Evolutionary conservation across 1,284 basidiomycete species (phyloP).

Genomic region (Ustilago hordei): DNA sequence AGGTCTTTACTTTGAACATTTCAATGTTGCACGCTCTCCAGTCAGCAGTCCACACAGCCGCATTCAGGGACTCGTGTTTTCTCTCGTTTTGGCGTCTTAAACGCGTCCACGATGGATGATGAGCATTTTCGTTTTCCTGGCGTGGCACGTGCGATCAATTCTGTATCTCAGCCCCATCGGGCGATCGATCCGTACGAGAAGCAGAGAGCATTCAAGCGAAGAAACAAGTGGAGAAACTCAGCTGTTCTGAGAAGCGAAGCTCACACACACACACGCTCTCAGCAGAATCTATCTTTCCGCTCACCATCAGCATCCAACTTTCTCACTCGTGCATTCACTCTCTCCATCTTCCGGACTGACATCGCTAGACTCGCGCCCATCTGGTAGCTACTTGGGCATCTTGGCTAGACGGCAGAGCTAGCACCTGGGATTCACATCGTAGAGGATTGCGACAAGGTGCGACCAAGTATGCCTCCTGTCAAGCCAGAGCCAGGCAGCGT

Average conservation of each 20-base stretch:
- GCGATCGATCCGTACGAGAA: slow-evolving; percentile 12
- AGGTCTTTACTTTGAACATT: no score
- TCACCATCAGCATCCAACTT: not conserved
- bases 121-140: not conserved
- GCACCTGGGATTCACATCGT: not conserved
- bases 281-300: not conserved
- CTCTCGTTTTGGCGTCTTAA: not conserved
- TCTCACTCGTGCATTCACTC: not conserved
- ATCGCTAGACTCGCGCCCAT: not conserved
- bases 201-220: not conserved
- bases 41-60: not conserved
- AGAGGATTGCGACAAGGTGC: not conserved
- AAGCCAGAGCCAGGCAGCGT: slow-evolving; percentile 44
- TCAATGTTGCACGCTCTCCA: not conserved
- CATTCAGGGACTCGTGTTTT: not conserved
- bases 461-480: slow-evolving; percentile 41
- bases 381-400: not conserved
- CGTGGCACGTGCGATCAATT: not conserved
- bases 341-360: not conserved
- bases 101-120: not conserved
- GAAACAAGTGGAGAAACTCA: slow-evolving; percentile 6
- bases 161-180: not conserved
- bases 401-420: not conserved
- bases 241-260: not conserved
- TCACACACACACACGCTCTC: not conserved